These are phyloP conservation scores for Schwanniomyces yamadae DNA, from an alignment of 805 yeast species.

Conservation along the genomic window DNA sequence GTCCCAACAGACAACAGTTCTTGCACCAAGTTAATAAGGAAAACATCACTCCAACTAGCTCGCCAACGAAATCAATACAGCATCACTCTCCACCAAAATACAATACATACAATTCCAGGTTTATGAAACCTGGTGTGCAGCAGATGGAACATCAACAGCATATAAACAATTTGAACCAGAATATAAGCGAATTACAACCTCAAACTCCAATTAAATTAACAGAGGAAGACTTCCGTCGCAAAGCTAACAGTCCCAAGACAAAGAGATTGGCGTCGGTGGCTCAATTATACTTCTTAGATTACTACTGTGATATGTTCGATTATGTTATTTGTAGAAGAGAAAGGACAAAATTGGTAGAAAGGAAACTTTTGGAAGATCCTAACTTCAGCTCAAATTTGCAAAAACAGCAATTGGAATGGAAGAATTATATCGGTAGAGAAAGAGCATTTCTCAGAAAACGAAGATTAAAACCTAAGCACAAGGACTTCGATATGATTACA, in stretches of 20 bases:
- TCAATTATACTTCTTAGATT: slow-evolving; percentile 90
- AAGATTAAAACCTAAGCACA: slow-evolving; percentile 87
- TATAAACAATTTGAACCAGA: slow-evolving; percentile 22
- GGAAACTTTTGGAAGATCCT: slow-evolving; percentile 50
- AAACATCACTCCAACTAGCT: slow-evolving; percentile 33
- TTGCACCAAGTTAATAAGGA: slow-evolving; percentile 28
- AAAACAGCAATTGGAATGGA: slow-evolving; percentile 56
- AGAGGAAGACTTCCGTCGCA: slow-evolving; percentile 49
- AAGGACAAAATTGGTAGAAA: slow-evolving; percentile 69
- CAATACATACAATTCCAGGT: slow-evolving; percentile 1
- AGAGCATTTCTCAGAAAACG: slow-evolving; percentile 81
- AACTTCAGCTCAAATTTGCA: slow-evolving; percentile 37
- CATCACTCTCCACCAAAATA: slow-evolving; percentile 26
- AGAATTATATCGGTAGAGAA: slow-evolving; percentile 78
- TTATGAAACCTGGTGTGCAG: slow-evolving; percentile 5
- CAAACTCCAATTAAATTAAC: slow-evolving; percentile 17
- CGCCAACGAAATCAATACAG: slow-evolving; percentile 38
- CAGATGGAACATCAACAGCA: slow-evolving; percentile 13
- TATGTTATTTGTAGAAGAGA: slow-evolving; percentile 85
- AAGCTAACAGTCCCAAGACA: slow-evolving; percentile 71
- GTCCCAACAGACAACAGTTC: slow-evolving; percentile 9
- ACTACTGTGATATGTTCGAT: slow-evolving; percentile 94
- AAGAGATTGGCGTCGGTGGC: slow-evolving; percentile 87
- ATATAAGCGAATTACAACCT: slow-evolving; percentile 34
- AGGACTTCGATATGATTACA: slow-evolving; percentile 93